Evolutionary conservation across 441 rosid species (phyloP).

Genomic region (Geranium incanum): DNA sequence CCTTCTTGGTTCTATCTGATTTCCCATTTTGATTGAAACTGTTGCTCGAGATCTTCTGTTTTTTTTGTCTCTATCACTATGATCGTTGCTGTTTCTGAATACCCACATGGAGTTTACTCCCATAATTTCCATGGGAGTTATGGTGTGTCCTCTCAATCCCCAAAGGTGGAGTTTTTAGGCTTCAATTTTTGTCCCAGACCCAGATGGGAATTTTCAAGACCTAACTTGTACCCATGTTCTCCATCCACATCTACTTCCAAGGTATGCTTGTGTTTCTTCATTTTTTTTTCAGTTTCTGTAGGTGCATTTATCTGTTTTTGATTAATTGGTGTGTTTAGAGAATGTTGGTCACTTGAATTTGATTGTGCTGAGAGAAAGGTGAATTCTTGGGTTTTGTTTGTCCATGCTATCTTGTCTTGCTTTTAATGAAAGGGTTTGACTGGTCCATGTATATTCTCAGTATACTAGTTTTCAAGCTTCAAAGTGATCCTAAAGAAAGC

Average conservation of each 20-base stretch:
- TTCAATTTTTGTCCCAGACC: background rate
- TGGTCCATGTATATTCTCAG: background rate
- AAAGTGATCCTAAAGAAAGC: background rate
- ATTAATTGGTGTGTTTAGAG: background rate
- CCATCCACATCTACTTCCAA: background rate
- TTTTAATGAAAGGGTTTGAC: background rate
- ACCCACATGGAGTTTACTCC: background rate
- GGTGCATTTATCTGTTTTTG: background rate
- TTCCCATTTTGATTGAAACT: background rate
- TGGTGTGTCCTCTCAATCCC: background rate
- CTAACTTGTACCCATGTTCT: background rate
- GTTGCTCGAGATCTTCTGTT: background rate
- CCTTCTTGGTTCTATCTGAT: constrained; percentile 3
- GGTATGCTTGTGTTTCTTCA: background rate
- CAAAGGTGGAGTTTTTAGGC: constrained; percentile 4
- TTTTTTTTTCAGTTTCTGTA: background rate
- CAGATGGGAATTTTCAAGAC: constrained; percentile 1
- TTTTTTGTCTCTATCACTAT: background rate
- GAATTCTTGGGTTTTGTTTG: background rate
- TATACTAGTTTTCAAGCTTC: background rate
- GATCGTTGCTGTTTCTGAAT: background rate
- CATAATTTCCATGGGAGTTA: background rate
- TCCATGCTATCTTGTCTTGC: background rate
- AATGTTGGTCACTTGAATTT: background rate
- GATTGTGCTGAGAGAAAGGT: background rate